Conservation (phyloP, 192 early-diverging fungal species). For the Irineochytrium annulatum region DNA sequence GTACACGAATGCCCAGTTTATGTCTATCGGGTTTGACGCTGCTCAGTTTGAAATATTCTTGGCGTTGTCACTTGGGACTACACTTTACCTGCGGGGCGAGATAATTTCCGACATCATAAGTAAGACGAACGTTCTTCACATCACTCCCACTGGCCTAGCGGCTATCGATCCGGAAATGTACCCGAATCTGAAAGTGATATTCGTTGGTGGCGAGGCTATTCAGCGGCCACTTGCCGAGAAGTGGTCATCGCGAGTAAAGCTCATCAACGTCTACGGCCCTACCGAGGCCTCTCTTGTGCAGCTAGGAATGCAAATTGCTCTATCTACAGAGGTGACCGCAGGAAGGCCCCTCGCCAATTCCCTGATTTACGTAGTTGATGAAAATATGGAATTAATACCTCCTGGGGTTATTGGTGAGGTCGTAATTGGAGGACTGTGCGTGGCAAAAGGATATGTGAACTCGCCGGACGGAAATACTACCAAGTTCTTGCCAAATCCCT, state of each 20-base stretch:
- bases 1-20: conserved; percentile 7
- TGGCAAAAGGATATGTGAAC: conserved; percentile 44
- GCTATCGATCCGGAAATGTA: conserved; percentile 19
- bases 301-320: neutral
- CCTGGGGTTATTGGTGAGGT: conserved; percentile 40
- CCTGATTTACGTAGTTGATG: conserved; percentile 30
- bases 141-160: conserved; percentile 30
- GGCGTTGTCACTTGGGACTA: conserved; percentile 11
- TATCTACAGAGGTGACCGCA: conserved; percentile 15
- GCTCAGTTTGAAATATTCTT: conserved; percentile 22
- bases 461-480: conserved; percentile 16
- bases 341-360: conserved; percentile 26
- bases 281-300: conserved; percentile 21
- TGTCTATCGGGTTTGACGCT: conserved; percentile 30
- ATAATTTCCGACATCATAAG: conserved; percentile 11
- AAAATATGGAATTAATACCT: conserved; percentile 21
- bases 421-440: conserved; percentile 36
- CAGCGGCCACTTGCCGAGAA: conserved; percentile 13
- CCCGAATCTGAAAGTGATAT: conserved; percentile 26
- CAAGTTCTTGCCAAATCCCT: neutral
- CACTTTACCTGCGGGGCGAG: conserved; percentile 27
- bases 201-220: conserved; percentile 22
- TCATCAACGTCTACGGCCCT: conserved; percentile 27
- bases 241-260: conserved; percentile 18
- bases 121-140: conserved; percentile 4